Percentiles rank a stretch among this genome's conserved stretches.
These are phyloP conservation scores for Dioszegia hungarica DNA, from an alignment of 768 basidiomycete species.

Conservation along the genomic window DNA sequence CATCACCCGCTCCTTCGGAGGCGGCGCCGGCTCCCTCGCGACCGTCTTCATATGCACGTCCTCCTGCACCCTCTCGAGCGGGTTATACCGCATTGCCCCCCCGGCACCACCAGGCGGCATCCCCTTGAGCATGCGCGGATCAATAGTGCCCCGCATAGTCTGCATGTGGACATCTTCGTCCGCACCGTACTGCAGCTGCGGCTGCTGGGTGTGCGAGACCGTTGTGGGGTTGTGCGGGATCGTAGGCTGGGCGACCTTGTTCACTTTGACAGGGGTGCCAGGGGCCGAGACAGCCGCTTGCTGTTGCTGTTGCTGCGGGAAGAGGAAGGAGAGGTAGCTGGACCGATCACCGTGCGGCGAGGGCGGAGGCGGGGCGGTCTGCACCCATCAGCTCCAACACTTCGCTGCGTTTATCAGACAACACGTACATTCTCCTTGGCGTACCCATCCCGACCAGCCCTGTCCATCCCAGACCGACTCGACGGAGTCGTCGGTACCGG, in stretches of 20 bases:
- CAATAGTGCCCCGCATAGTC: conserved; percentile 58
- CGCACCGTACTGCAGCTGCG: no score
- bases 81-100: conserved; percentile 19
- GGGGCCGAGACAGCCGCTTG: conserved; percentile 21
- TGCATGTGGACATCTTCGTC: conserved; percentile 67
- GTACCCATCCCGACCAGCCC: neutral
- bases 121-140: conserved; percentile 41
- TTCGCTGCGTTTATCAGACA: neutral
- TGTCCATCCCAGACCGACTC: conserved; percentile 10
- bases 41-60: conserved; percentile 47
- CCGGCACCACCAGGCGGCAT: conserved; percentile 15
- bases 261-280: conserved; percentile 42
- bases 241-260: conserved; percentile 23
- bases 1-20: conserved; percentile 28
- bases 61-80: conserved; percentile 24
- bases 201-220: conserved; percentile 9
- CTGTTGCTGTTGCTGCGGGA: conserved; percentile 14
- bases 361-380: conserved; percentile 8
- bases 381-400: neutral
- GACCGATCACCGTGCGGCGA: conserved; percentile 19
- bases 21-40: conserved; percentile 31
- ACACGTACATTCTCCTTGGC: conserved; percentile 25
- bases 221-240: conserved; percentile 14
- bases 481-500: conserved; percentile 38
- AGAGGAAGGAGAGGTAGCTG: conserved; percentile 42